These are phyloP conservation scores for Colletotrichum tanaceti DNA, from an alignment of 2,329 filamentous ascomycete species.

Conservation along the genomic window DNA sequence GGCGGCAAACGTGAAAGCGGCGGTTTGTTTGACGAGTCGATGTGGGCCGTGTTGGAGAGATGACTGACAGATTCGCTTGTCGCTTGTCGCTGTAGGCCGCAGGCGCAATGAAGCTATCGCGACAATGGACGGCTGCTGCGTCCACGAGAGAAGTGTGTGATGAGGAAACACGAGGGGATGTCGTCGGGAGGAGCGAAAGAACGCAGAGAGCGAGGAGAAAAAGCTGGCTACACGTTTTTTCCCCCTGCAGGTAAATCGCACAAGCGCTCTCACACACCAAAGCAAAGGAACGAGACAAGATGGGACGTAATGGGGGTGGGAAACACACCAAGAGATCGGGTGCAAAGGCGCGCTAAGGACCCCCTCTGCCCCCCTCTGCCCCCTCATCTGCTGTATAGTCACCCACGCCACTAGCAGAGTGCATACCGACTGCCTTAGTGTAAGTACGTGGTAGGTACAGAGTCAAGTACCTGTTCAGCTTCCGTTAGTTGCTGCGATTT, in stretches of 20 bases:
- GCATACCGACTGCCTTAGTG: background rate
- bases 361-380: background rate
- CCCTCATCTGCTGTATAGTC: background rate
- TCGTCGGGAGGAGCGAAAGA: too few relatives aligned
- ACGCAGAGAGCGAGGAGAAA: too few relatives aligned
- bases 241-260: background rate
- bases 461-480: too few relatives aligned
- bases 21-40: background rate
- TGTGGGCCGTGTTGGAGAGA: background rate
- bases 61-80: background rate
- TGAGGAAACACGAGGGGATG: too few relatives aligned
- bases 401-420: background rate
- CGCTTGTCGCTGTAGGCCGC: background rate
- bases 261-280: background rate
- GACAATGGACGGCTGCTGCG: background rate
- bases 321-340: background rate
- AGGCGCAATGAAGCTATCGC: conserved; percentile 1
- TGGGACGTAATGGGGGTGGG: background rate
- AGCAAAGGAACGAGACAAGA: conserved; percentile 4
- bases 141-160: too few relatives aligned
- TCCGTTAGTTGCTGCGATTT: too few relatives aligned
- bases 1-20: background rate
- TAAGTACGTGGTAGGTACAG: too few relatives aligned
- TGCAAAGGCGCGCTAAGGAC: conserved; percentile 3
- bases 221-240: too few relatives aligned